Conservation (phyloP, 371 early-diverging fungal species). For the Mucor velutinosus region DNA sequence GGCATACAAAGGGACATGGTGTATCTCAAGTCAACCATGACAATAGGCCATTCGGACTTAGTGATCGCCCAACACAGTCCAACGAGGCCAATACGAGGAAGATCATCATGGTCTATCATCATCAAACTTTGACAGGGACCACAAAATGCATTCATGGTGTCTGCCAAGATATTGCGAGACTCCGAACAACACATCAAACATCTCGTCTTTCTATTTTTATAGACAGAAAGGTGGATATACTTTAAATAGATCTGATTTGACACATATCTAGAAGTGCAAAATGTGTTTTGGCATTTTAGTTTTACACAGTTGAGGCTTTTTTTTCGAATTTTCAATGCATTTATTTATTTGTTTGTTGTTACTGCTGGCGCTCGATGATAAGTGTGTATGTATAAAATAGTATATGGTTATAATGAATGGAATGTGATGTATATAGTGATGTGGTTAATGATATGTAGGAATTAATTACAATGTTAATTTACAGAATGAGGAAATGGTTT, state of each 20-base stretch:
- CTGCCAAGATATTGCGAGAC: neutral
- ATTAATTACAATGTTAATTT: neutral
- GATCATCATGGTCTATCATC: neutral
- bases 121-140: neutral
- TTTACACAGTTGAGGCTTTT: neutral
- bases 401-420: neutral
- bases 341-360: neutral
- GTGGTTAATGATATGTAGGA: neutral
- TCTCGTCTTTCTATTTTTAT: neutral
- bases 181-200: neutral
- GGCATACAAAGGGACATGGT: neutral
- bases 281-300: neutral
- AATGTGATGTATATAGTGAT: neutral
- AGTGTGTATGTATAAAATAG: neutral
- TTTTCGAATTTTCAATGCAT: neutral
- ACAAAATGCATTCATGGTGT: neutral
- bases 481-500: neutral
- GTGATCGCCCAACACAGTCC: neutral
- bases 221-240: neutral
- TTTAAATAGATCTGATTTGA: neutral
- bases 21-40: neutral
- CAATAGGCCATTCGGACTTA: neutral
- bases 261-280: neutral
- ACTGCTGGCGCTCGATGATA: neutral
- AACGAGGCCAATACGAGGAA: neutral